A percentile compares a stretch with the other conserved stretches of the same genome.
Conservation (phyloP, 2,329 filamentous ascomycete species). For the Sclerotinia subarctica region DNA sequence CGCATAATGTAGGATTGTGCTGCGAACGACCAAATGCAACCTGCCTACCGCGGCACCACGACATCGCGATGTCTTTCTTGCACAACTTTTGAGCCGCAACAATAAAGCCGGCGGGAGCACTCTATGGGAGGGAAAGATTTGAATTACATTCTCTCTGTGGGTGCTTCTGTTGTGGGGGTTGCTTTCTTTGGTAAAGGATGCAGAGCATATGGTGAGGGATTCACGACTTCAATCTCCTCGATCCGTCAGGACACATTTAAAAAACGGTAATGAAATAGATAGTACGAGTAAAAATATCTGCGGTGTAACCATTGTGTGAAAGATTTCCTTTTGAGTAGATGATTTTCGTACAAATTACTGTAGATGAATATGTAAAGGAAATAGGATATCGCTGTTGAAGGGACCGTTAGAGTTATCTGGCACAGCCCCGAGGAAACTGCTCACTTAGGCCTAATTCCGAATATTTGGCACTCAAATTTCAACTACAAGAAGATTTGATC, state of each 20-base stretch:
- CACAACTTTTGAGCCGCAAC: background rate
- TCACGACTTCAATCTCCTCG: background rate
- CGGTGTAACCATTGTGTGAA: background rate
- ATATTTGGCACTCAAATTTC: no score
- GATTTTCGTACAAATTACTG: no score
- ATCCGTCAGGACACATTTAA: no score
- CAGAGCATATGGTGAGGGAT: background rate
- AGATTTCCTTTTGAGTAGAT: no score
- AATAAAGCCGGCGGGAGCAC: background rate
- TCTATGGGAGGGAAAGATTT: background rate
- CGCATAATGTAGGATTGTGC: background rate
- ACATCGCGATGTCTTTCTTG: background rate
- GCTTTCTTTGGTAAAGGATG: background rate
- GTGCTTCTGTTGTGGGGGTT: background rate
- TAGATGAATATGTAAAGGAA: no score
- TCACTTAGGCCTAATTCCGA: no score
- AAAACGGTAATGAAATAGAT: background rate
- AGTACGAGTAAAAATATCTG: no score
- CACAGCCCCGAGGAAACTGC: no score
- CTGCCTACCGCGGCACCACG: background rate
- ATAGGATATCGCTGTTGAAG: no score
- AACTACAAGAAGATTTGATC: no score
- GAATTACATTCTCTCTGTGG: background rate
- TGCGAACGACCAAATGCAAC: background rate
- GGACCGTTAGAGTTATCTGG: no score